These are phyloP conservation scores for Suhomyces choctaworum DNA, from an alignment of 1,139 yeast species.

Conservation along the genomic window DNA sequence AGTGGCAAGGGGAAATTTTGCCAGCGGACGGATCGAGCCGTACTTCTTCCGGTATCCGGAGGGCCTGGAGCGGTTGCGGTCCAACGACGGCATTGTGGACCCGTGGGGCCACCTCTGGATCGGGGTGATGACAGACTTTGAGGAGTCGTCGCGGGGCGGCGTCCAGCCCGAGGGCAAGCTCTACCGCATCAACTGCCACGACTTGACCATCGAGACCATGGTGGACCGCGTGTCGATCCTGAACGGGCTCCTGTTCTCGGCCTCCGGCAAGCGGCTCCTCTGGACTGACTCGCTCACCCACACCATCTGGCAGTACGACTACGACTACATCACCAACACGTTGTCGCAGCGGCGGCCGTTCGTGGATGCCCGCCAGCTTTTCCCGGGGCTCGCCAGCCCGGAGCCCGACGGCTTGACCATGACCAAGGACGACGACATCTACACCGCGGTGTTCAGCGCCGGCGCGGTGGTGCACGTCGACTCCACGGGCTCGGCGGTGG, in stretches of 20 bases:
- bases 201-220: conserved; percentile 35
- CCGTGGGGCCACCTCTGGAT: conserved; percentile 70
- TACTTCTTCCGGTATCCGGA: conserved; percentile 49
- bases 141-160: conserved; percentile 25
- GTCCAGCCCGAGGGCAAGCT: conserved; percentile 43
- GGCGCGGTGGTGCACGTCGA: conserved; percentile 55
- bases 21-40: conserved; percentile 36
- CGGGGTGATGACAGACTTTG: conserved; percentile 71
- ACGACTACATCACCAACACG: conserved; percentile 47
- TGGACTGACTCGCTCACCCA: conserved; percentile 72
- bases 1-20: conserved; percentile 51
- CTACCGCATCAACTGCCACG: conserved; percentile 41
- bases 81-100: conserved; percentile 74
- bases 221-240: conserved; percentile 49
- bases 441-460: conserved; percentile 69
- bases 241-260: conserved; percentile 78
- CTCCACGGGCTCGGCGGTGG: conserved; percentile 50
- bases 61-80: conserved; percentile 43
- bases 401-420: conserved; percentile 85
- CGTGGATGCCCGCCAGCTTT: conserved; percentile 40
- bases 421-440: conserved; percentile 61
- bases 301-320: conserved; percentile 63
- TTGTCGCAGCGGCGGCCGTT: conserved; percentile 46
- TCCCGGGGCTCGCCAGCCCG: conserved; percentile 34
- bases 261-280: conserved; percentile 51